Conservation (phyloP, 2,329 filamentous ascomycete genomes). For the Scedosporium minutisporum region DNA sequence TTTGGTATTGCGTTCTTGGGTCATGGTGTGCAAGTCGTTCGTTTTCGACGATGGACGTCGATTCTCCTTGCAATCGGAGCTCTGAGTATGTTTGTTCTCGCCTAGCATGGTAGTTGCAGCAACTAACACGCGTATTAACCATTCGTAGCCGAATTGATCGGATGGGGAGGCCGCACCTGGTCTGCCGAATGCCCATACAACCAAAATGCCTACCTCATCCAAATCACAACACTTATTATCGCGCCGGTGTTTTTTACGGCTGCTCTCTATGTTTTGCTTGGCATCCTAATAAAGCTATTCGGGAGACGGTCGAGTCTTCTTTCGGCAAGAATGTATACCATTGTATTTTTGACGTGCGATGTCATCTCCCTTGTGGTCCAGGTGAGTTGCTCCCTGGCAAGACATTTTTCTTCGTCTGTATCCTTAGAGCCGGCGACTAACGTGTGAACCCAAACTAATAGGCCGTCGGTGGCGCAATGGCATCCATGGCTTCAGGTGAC, state of each 20-base stretch:
- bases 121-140: not conserved
- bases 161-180: constrained; percentile 39
- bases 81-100: not conserved
- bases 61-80: not conserved
- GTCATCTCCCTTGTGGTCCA: constrained; percentile 24
- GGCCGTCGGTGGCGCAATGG: constrained; percentile 37
- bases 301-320: constrained; percentile 30
- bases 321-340: constrained; percentile 33
- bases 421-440: too few species aligned
- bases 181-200: constrained; percentile 39
- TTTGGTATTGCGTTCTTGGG: not conserved
- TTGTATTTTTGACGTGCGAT: constrained; percentile 26
- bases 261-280: constrained; percentile 39
- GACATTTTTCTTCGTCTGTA: too few species aligned
- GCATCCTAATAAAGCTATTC: constrained; percentile 32
- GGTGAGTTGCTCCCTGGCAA: constrained; percentile 14
- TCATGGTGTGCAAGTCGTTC: not conserved
- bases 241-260: constrained; percentile 41
- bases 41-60: not conserved
- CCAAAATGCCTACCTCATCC: constrained; percentile 36
- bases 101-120: not conserved
- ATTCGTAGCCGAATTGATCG: constrained; percentile 27
- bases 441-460: constrained; percentile 12
- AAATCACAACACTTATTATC: constrained; percentile 35
- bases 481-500: constrained; percentile 16